Base-by-base conservation (phyloP, 257 asterid species). In the Avicennia marina region DNA sequence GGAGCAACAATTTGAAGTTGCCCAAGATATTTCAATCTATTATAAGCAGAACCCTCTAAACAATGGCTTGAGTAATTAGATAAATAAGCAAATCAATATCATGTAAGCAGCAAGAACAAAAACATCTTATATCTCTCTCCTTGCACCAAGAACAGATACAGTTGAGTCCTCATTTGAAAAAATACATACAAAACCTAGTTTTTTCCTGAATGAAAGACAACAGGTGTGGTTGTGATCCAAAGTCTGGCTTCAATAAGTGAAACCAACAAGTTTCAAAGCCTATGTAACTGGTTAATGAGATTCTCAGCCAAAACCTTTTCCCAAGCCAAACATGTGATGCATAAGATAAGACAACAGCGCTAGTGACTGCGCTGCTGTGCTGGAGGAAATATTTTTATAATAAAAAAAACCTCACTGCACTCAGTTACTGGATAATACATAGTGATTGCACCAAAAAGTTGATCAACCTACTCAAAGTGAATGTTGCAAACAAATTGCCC, bases 401-500 rank as follows among this genome's bases (percentile, higher is more conserved):
- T 38, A 32, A 48, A 9, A 51, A 17, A 46, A 32, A 44, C 18
- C 43, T 7, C 21, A 26, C 41, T 25, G 26, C 11, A 17, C 18
- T 6, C 40, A 18, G 27, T 25, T 6, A 31, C 9, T 18, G 18
- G 41, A 19, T 44, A 31, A 31, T 18, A 31, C 24, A 57, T 25
- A 2, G 18, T 44, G 3, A 42, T 6, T 29, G 39, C 58, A 52
- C 58, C 21, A 36, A 11, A 31, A 19, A 42, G 53, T 19, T 18
- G 43, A 42, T 48, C 44, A 25, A n/a, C 50, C 49, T 24, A 48
- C 13, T 26, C 8, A 26, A 38, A 61, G 55, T 55, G 27, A 43
- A 49, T 2, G 8, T 10, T 21, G 33, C 22, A 42, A 58, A 53
- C n/a, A 18, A 40, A 7, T 4, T 31, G 13, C 26, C 51, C 56